Conservation (phyloP, 2,329 filamentous ascomycete genomes). For the Malbranchea zuffiana region DNA sequence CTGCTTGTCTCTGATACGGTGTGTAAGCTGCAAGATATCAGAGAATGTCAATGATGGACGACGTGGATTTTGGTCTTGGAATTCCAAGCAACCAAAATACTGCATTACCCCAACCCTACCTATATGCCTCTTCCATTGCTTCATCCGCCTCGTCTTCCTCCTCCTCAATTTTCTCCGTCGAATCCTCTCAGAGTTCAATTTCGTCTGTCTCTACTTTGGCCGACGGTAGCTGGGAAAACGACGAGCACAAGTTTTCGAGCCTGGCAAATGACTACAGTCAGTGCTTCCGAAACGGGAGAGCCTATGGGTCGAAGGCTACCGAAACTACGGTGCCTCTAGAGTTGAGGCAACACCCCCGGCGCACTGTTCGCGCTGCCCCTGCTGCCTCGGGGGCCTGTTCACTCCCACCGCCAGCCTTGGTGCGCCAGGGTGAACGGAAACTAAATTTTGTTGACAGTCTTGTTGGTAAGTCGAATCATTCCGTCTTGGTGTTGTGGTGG, state of each 20-base stretch:
- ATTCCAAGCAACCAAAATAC: constrained; percentile 27
- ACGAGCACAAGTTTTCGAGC: constrained; percentile 19
- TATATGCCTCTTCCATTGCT: constrained; percentile 60
- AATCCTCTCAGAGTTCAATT: constrained; percentile 59
- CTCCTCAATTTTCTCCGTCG: constrained; percentile 67
- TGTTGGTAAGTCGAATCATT: constrained; percentile 65
- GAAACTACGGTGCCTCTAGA: constrained; percentile 30
- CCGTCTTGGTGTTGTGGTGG: constrained; percentile 25
- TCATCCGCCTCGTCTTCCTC: constrained; percentile 67
- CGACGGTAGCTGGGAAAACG: constrained; percentile 40
- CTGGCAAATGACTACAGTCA: constrained; percentile 17
- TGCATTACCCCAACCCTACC: constrained; percentile 34
- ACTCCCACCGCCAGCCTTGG: constrained; percentile 60
- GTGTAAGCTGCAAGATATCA: constrained; percentile 10
- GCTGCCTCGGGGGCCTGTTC: constrained; percentile 44
- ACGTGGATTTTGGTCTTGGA: constrained; percentile 32
- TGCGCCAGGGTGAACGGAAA: constrained; percentile 84
- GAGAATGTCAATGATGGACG: constrained; percentile 37
- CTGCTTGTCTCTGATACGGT: not conserved
- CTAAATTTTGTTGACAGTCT: constrained; percentile 92
- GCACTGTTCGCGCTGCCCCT: constrained; percentile 41
- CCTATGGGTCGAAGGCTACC: constrained; percentile 20
- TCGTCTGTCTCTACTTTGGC: constrained; percentile 56
- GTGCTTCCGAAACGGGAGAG: constrained; percentile 21
- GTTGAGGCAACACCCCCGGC: constrained; percentile 43